Evolutionary conservation across 495 filamentous ascomycete species (phyloP).

Genomic region (Trichoderma reesei): DNA sequence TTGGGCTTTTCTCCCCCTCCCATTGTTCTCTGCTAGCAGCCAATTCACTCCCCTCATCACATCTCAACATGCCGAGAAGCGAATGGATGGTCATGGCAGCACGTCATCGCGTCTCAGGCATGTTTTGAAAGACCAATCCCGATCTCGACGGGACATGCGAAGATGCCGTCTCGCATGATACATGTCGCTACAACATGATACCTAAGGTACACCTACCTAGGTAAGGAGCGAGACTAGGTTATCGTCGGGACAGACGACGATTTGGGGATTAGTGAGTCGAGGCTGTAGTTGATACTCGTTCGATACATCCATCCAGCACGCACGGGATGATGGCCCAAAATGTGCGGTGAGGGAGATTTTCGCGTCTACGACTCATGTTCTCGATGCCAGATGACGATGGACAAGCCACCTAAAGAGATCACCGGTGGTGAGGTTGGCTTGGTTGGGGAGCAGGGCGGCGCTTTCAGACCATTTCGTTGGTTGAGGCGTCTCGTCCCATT

Average conservation of each 20-base stretch:
- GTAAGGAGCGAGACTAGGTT: constrained; percentile 3
- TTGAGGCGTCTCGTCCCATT: background rate
- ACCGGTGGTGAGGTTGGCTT: background rate
- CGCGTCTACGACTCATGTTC: background rate
- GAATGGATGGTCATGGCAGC: background rate
- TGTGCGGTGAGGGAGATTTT: background rate
- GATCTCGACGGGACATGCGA: background rate
- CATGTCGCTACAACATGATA: too few relatives aligned
- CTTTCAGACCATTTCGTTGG: background rate
- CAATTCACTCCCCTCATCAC: background rate
- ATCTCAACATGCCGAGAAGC: constrained; percentile 7
- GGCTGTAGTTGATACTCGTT: too few relatives aligned
- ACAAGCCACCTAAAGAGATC: background rate
- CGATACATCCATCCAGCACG: too few relatives aligned
- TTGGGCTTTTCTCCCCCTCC: background rate
- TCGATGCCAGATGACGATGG: background rate
- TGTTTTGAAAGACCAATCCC: background rate
- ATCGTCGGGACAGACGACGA: constrained; percentile 4
- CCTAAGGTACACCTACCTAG: too few relatives aligned
- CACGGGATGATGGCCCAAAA: too few relatives aligned
- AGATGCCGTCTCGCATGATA: constrained; percentile 1
- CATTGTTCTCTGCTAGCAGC: background rate
- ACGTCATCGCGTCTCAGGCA: background rate
- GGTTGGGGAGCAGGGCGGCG: background rate
- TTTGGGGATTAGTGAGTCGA: too few relatives aligned